Evolutionary conservation across 495 filamentous ascomycete species (phyloP).

Genomic region (Halenospora varia): DNA sequence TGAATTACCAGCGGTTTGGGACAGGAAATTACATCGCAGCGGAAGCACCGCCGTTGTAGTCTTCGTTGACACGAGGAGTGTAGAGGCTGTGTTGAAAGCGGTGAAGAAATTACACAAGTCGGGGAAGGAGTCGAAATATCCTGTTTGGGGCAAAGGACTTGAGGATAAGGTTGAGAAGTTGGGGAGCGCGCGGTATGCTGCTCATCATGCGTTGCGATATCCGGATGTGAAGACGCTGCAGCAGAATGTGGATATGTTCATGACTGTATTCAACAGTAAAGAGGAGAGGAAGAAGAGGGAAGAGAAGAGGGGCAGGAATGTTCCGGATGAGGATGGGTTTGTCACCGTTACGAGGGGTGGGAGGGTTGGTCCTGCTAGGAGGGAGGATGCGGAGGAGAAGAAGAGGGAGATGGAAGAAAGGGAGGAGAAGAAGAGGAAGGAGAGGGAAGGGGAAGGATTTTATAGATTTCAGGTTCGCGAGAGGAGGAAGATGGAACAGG

Average conservation of each 20-base stretch:
- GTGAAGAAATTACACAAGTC: slow-evolving; percentile 57
- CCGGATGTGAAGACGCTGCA: slow-evolving; percentile 63
- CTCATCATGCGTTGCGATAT: slow-evolving; percentile 64
- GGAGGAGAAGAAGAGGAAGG: slow-evolving; percentile 57
- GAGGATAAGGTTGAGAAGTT: slow-evolving; percentile 48
- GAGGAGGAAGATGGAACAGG: slow-evolving; percentile 78
- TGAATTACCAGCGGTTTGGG: slow-evolving; percentile 67
- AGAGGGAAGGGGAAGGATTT: slow-evolving; percentile 62
- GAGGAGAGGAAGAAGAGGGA: slow-evolving; percentile 63
- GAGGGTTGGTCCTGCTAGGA: slow-evolving; percentile 65
- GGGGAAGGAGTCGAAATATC: slow-evolving; percentile 34
- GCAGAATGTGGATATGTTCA: slow-evolving; percentile 72
- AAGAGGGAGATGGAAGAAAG: slow-evolving; percentile 71
- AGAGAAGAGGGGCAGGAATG: slow-evolving; percentile 59
- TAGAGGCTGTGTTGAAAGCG: slow-evolving; percentile 68
- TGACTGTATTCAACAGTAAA: slow-evolving; percentile 62
- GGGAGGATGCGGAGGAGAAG: slow-evolving; percentile 69
- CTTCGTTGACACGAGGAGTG: slow-evolving; percentile 76
- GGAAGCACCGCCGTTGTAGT: slow-evolving; percentile 75
- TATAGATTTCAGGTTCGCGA: slow-evolving; percentile 93
- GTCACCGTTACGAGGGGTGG: slow-evolving; percentile 82
- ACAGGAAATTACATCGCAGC: slow-evolving; percentile 62
- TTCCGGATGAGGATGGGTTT: slow-evolving; percentile 94
- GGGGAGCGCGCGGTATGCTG: slow-evolving; percentile 57
- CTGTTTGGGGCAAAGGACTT: slow-evolving; percentile 63